Percentiles rank a stretch among this genome's conserved stretches.
Conservation (phyloP, 805 yeast species). For the Groenewaldozyma salmanticensis region DNA sequence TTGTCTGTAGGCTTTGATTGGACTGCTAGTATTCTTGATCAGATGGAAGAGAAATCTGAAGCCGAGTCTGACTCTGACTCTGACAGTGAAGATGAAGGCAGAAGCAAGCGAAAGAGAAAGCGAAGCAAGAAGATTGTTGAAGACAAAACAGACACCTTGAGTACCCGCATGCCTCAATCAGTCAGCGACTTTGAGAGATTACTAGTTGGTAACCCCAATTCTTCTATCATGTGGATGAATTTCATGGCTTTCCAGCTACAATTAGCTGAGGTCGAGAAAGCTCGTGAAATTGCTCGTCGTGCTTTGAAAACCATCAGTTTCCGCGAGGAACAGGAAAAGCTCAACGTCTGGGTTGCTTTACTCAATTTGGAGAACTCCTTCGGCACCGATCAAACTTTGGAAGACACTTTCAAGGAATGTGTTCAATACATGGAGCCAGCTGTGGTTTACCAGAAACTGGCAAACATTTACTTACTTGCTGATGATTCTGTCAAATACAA, state of each 20-base stretch:
- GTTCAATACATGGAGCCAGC: constrained; percentile 87
- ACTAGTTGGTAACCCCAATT: constrained; percentile 84
- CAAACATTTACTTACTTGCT: constrained; percentile 47
- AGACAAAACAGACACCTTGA: constrained; percentile 79
- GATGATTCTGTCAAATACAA: constrained; percentile 56
- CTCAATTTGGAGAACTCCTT: constrained; percentile 89
- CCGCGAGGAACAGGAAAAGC: constrained; percentile 86
- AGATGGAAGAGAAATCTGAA: constrained; percentile 36
- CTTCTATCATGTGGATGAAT: constrained; percentile 93
- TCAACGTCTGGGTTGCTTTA: constrained; percentile 93
- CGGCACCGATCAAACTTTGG: constrained; percentile 76
- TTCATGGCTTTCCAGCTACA: constrained; percentile 97
- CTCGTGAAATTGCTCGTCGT: constrained; percentile 85
- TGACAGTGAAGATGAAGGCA: constrained; percentile 41
- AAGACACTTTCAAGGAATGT: constrained; percentile 71
- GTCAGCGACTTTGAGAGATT: constrained; percentile 86
- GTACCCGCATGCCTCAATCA: constrained; percentile 84
- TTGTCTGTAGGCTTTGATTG: constrained; percentile 87
- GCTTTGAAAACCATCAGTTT: constrained; percentile 84
- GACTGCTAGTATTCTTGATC: constrained; percentile 85
- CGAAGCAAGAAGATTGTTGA: constrained; percentile 45
- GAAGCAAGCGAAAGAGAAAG: constrained; percentile 19
- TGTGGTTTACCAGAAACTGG: constrained; percentile 69
- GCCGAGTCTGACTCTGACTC: constrained; percentile 46
- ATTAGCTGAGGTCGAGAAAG: constrained; percentile 86